These are phyloP conservation scores for Ophiostoma quercus DNA, from an alignment of 2,329 filamentous ascomycete species.

Conservation along the genomic window DNA sequence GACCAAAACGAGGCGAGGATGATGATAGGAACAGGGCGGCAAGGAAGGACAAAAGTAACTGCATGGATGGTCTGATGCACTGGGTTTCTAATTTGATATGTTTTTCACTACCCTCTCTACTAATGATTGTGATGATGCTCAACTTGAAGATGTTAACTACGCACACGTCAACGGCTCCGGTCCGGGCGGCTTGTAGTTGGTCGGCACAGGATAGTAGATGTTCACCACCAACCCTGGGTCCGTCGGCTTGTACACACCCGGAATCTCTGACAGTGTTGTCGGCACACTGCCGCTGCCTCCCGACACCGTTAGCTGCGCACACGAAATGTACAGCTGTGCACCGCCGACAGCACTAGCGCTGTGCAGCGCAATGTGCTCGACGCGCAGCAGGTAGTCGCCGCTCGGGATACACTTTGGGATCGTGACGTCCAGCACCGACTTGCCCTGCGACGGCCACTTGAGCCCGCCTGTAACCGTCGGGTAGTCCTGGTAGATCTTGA, in stretches of 20 bases:
- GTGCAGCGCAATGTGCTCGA: slow-evolving; percentile 38
- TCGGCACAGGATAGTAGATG: background rate
- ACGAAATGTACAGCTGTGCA: slow-evolving; percentile 36
- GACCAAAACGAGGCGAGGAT: background rate
- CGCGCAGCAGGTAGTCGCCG: slow-evolving; percentile 37
- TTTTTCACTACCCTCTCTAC: background rate
- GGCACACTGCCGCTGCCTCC: slow-evolving; percentile 21
- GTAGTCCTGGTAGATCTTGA: background rate
- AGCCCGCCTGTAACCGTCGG: slow-evolving; percentile 28
- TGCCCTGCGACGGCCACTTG: slow-evolving; percentile 36
- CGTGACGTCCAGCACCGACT: slow-evolving; percentile 30
- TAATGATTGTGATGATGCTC: no score
- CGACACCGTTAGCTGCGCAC: slow-evolving; percentile 32
- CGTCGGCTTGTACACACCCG: background rate
- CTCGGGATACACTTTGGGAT: slow-evolving; percentile 34
- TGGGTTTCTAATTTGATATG: slow-evolving; percentile 11
- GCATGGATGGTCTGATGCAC: slow-evolving; percentile 14
- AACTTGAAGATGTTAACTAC: background rate
- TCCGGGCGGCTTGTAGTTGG: background rate
- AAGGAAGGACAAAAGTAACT: slow-evolving; percentile 14
- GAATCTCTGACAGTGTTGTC: background rate
- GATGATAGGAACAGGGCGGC: background rate
- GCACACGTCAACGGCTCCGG: background rate
- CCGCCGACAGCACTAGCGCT: slow-evolving; percentile 32
- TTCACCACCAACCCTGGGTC: background rate